These are phyloP conservation scores for Arbutus unedo DNA, from an alignment of 148 eudicot genomes.

Conservation along the genomic window DNA sequence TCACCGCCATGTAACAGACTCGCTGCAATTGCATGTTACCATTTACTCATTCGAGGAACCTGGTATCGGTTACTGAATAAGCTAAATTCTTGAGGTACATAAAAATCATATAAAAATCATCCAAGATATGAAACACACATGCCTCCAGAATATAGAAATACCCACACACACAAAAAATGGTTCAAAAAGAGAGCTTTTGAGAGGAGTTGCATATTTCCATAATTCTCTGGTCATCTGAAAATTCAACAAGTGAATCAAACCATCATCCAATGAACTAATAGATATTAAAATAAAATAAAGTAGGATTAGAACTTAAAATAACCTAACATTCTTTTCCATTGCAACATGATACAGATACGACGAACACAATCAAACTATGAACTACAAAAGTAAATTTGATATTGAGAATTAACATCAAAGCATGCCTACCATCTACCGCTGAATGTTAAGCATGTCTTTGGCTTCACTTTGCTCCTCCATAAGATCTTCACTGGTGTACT, in stretches of 20 bases:
- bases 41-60: neutral
- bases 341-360: neutral
- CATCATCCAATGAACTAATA: neutral
- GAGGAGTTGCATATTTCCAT: neutral
- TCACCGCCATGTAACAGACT: neutral
- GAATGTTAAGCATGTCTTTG: conserved; percentile 82
- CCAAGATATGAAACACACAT: neutral
- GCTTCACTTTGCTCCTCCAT: conserved; percentile 81
- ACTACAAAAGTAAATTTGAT: neutral
- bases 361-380: neutral
- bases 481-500: conserved; percentile 72
- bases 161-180: neutral
- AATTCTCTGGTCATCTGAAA: neutral
- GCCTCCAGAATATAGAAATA: neutral
- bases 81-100: neutral
- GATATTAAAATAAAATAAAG: neutral
- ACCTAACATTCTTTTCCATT: neutral
- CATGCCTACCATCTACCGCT: conserved; percentile 33
- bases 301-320: neutral
- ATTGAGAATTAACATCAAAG: neutral
- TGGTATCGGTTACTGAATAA: neutral
- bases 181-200: neutral
- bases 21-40: neutral
- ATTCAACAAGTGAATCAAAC: neutral
- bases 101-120: neutral